Conservation (phyloP, 2,329 filamentous ascomycete genomes). For the Cytospora mali region DNA sequence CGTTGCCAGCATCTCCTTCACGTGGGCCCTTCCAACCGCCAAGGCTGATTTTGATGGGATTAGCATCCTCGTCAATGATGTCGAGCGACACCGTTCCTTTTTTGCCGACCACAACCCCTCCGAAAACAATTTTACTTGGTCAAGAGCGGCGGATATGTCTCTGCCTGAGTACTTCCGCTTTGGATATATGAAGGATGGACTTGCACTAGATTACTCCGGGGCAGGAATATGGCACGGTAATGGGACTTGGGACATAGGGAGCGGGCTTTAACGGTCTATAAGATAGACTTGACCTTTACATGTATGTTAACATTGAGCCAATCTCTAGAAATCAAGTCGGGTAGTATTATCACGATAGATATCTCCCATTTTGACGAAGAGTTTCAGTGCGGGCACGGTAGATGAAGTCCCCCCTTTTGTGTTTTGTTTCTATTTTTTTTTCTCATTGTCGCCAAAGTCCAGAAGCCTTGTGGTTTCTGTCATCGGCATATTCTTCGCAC, state of each 20-base stretch:
- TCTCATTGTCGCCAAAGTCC: too few relatives aligned
- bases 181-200: constrained; percentile 26
- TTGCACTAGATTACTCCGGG: constrained; percentile 22
- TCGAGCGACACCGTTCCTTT: constrained; percentile 74
- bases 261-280: neutral
- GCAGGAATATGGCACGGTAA: constrained; percentile 27
- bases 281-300: neutral
- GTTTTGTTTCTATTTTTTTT: too few relatives aligned
- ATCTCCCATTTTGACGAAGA: too few relatives aligned
- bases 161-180: constrained; percentile 29
- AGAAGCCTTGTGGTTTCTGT: too few relatives aligned
- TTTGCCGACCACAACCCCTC: constrained; percentile 40
- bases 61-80: constrained; percentile 81
- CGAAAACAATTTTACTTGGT: constrained; percentile 2
- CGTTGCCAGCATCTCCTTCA: neutral
- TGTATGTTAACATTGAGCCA: neutral
- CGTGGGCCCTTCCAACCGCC: neutral
- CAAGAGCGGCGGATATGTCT: neutral
- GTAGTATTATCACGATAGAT: too few relatives aligned
- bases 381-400: too few relatives aligned
- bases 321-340: too few relatives aligned
- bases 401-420: too few relatives aligned
- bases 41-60: constrained; percentile 66
- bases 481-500: too few relatives aligned
- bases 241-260: constrained; percentile 24